These are phyloP conservation scores for Tulasnella sp. DNA, from an alignment of 768 basidiomycete species.

Conservation along the genomic window DNA sequence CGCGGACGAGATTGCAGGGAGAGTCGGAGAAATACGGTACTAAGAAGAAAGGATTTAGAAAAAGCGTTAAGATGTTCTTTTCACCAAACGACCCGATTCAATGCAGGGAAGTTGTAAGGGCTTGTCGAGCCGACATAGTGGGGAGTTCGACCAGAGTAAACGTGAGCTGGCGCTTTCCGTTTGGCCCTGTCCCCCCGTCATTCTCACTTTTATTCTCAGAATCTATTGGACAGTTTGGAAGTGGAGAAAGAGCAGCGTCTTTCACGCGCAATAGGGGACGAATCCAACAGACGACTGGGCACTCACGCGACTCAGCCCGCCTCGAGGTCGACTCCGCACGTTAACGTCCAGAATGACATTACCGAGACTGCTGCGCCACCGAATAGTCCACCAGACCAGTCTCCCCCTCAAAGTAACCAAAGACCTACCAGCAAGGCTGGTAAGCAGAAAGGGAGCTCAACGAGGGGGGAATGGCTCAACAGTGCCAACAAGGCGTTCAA, in stretches of 20 bases:
- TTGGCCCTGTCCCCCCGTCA: neutral
- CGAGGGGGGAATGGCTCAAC: neutral
- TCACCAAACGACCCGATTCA: neutral
- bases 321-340: too few relatives aligned
- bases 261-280: too few relatives aligned
- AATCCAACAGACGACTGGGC: too few relatives aligned
- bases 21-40: neutral
- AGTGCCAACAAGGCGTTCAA: neutral
- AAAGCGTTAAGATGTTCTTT: neutral
- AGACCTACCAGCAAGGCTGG: too few relatives aligned
- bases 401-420: too few relatives aligned
- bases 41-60: neutral
- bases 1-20: neutral
- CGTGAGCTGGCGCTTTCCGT: neutral
- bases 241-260: too few relatives aligned
- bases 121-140: neutral
- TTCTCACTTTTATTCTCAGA: neutral
- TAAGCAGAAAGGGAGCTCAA: too few relatives aligned
- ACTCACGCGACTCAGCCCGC: too few relatives aligned
- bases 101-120: neutral
- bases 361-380: too few relatives aligned
- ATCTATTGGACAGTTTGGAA: too few relatives aligned
- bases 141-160: neutral
- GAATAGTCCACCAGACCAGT: too few relatives aligned
- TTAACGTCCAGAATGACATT: too few relatives aligned